Percentiles rank a stretch among this genome's conserved stretches.
Evolutionary conservation across 208 protist species (phyloP).

Genomic region (Tritrichomonas foetus): DNA sequence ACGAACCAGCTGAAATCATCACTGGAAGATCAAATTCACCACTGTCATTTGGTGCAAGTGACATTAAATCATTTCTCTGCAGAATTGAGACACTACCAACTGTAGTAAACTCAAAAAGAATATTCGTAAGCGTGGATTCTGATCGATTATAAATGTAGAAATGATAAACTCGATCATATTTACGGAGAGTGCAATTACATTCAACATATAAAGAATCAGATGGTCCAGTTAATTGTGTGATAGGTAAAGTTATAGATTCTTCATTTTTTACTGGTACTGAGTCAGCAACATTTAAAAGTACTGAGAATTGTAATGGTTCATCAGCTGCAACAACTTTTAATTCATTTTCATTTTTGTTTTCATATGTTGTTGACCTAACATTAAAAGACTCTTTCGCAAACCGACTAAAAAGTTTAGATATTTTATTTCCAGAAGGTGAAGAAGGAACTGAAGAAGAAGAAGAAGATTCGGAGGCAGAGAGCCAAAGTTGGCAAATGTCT

Average conservation of each 20-base stretch:
- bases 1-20: not conserved
- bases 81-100: not conserved
- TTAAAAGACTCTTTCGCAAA: not conserved
- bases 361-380: not conserved
- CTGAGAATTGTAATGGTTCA: not conserved
- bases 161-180: slow-evolving; percentile 23
- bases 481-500: not conserved
- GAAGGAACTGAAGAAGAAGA: no score
- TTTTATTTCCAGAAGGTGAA: not conserved
- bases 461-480: not conserved
- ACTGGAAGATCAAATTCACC: not conserved
- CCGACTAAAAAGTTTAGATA: not conserved
- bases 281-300: not conserved
- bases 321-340: not conserved
- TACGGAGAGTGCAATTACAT: not conserved
- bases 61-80: not conserved
- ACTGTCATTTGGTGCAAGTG: not conserved
- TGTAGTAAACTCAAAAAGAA: not conserved
- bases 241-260: not conserved
- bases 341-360: not conserved
- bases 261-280: not conserved
- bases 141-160: not conserved
- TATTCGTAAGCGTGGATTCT: not conserved
- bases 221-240: not conserved
- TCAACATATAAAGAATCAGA: slow-evolving; percentile 28